A percentile compares a stretch with the other conserved stretches of the same genome.
These are phyloP conservation scores for Trypanosoma melophagium DNA, from an alignment of 208 protist species.

Conservation along the genomic window DNA sequence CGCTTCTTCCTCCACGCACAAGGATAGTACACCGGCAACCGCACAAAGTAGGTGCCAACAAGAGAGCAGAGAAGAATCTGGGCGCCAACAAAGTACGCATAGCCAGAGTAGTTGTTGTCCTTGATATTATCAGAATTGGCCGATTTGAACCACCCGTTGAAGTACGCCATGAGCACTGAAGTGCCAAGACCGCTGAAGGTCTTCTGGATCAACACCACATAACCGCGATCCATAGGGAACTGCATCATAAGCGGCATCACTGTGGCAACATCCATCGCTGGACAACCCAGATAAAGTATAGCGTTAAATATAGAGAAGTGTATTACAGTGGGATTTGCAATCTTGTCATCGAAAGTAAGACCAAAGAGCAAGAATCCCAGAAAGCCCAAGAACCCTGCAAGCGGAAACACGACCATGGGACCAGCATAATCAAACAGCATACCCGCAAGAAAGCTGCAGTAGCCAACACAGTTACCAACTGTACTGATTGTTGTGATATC, in stretches of 20 bases:
- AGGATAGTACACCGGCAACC: slow-evolving; percentile 58
- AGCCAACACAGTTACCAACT: slow-evolving; percentile 62
- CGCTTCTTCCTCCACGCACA: slow-evolving; percentile 46
- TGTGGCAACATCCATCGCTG: slow-evolving; percentile 55
- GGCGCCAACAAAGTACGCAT: slow-evolving; percentile 56
- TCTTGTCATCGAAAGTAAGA: slow-evolving; percentile 57
- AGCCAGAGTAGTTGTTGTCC: slow-evolving; percentile 55
- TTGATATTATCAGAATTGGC: slow-evolving; percentile 15
- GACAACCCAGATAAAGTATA: slow-evolving; percentile 64
- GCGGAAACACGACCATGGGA: slow-evolving; percentile 46
- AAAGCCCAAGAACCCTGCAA: slow-evolving; percentile 43
- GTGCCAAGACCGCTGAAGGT: slow-evolving; percentile 79
- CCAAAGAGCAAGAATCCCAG: slow-evolving; percentile 69
- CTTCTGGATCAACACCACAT: slow-evolving; percentile 79
- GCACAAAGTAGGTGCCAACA: slow-evolving; percentile 48
- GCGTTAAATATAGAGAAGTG: slow-evolving; percentile 67
- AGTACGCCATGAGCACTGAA: slow-evolving; percentile 76
- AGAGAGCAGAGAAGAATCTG: slow-evolving; percentile 40
- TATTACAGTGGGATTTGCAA: slow-evolving; percentile 40
- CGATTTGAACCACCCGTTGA: slow-evolving; percentile 72
- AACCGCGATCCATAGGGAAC: slow-evolving; percentile 74
- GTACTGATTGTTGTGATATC: slow-evolving; percentile 87
- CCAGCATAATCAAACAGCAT: slow-evolving; percentile 76
- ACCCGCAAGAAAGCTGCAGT: slow-evolving; percentile 62
- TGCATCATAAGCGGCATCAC: slow-evolving; percentile 84